Percentiles rank a stretch among this genome's conserved stretches.
Evolutionary conservation across 441 rosid species (phyloP).

Genomic region (Pelargonium australe): DNA sequence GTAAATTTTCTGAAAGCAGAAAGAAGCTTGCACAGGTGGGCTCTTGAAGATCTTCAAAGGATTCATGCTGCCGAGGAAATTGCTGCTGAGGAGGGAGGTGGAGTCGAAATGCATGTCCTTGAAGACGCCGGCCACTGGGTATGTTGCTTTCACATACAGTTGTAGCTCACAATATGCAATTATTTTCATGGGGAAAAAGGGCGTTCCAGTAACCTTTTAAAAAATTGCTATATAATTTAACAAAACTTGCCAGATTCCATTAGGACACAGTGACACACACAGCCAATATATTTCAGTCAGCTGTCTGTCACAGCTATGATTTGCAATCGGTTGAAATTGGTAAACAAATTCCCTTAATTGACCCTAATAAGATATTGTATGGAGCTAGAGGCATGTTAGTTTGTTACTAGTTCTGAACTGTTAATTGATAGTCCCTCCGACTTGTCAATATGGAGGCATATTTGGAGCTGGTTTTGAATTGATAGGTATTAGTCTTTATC

Average conservation of each 20-base stretch:
- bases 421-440: neutral
- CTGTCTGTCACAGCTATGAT: too few species aligned
- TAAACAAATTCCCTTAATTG: too few species aligned
- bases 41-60: conserved; percentile 80
- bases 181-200: neutral
- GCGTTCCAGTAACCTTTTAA: too few species aligned
- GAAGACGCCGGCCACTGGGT: conserved; percentile 99
- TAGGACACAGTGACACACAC: too few species aligned
- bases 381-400: neutral
- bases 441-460: neutral
- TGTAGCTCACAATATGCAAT: neutral
- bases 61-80: conserved; percentile 83
- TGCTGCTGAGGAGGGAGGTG: conserved; percentile 81
- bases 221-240: too few species aligned
- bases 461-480: neutral
- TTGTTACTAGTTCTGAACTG: neutral
- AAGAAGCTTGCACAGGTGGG: conserved; percentile 97
- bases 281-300: too few species aligned
- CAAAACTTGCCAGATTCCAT: too few species aligned
- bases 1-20: conserved; percentile 88
- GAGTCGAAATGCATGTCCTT: conserved; percentile 94
- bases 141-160: conserved; percentile 21
- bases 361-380: neutral
- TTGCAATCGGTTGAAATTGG: too few species aligned
- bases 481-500: conserved; percentile 5